Percentiles rank a stretch among this genome's conserved stretches.
Evolutionary conservation across 768 basidiomycete species (phyloP).

Genomic region (Fistulinella prunicolor): DNA sequence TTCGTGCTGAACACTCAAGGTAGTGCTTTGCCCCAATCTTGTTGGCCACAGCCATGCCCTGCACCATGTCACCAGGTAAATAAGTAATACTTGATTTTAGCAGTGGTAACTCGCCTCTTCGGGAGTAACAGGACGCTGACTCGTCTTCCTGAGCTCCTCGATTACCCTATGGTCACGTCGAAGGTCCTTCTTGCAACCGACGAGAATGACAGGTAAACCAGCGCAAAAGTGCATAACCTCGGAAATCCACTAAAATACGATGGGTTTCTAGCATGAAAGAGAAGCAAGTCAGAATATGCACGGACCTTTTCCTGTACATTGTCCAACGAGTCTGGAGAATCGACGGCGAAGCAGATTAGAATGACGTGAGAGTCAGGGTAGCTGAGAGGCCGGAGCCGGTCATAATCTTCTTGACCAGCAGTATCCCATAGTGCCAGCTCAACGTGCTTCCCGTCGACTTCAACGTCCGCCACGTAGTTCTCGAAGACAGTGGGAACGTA

Average conservation of each 20-base stretch:
- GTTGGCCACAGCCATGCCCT: conserved; percentile 93
- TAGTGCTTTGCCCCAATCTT: conserved; percentile 98
- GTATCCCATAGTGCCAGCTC: conserved; percentile 99
- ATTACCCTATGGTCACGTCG: conserved; percentile 90
- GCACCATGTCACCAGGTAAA: conserved; percentile 6
- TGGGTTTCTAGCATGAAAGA: conserved; percentile 2
- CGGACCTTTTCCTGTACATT: conserved; percentile 99
- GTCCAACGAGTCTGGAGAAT: conserved; percentile 96
- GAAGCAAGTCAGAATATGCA: conserved; percentile 13
- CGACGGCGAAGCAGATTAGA: conserved; percentile 97
- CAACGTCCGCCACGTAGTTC: conserved; percentile 99
- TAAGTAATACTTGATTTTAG: not conserved
- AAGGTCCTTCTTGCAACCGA: conserved; percentile 99
- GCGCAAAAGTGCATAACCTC: conserved; percentile 98
- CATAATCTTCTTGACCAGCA: conserved; percentile 98
- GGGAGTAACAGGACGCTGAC: conserved; percentile 90
- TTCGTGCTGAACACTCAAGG: conserved; percentile 95
- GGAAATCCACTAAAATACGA: conserved; percentile 85
- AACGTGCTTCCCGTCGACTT: conserved; percentile 97
- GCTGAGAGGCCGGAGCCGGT: conserved; percentile 93
- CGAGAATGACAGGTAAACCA: conserved; percentile 92
- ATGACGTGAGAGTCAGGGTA: conserved; percentile 99
- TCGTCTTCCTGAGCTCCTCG: conserved; percentile 91
- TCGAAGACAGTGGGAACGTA: conserved; percentile 99
- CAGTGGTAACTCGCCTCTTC: conserved; percentile 64